Conservation (phyloP, 179 eudicot species). For the Vitellaria paradoxa region DNA sequence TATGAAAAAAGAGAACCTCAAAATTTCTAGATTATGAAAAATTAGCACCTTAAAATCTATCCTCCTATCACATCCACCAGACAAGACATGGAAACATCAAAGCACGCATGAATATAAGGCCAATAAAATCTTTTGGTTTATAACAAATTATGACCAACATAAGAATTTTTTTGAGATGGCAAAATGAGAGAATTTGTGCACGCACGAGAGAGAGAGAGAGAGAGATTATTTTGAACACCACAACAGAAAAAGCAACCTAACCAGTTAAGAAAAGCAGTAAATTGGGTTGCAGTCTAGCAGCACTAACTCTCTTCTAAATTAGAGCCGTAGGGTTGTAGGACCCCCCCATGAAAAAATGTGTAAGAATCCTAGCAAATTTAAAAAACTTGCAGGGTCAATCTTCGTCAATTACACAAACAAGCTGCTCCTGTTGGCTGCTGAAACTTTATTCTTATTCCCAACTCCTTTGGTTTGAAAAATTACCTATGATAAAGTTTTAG, state of each 20-base stretch:
- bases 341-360: too few species aligned
- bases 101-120: neutral
- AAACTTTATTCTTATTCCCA: neutral
- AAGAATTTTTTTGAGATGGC: neutral
- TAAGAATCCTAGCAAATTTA: too few species aligned
- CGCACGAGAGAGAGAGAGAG: too few species aligned
- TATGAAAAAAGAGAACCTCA: neutral
- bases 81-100: too few species aligned
- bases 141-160: neutral
- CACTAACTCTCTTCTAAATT: neutral
- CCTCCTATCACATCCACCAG: too few species aligned
- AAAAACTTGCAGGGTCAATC: too few species aligned
- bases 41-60: neutral
- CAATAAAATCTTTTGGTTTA: neutral
- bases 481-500: too few species aligned
- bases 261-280: neutral
- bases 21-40: neutral
- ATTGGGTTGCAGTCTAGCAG: neutral
- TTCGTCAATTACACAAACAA: too few species aligned
- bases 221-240: neutral
- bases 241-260: neutral
- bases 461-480: too few species aligned
- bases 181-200: neutral
- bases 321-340: neutral
- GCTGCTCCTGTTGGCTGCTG: neutral